phyloP scores from a whole-genome alignment of 2,329 filamentous ascomycete species.

The Ceratocystis cacaofunesta region DNA sequence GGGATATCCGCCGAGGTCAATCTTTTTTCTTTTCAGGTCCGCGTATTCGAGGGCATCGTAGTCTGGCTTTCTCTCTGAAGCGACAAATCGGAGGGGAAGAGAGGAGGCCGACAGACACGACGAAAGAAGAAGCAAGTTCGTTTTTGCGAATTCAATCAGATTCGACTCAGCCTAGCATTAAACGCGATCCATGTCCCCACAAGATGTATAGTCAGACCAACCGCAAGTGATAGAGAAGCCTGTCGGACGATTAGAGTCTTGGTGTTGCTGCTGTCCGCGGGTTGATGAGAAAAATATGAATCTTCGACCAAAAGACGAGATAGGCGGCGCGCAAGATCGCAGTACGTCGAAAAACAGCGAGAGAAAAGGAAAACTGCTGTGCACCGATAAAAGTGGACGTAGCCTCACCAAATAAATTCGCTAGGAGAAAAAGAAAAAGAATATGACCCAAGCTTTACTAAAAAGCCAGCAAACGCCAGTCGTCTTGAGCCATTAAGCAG shows the following conservation, averaged over 20 bases:
- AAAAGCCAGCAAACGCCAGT: background rate
- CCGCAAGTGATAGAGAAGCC: background rate
- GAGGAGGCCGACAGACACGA: background rate
- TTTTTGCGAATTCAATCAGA: background rate
- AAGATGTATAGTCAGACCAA: background rate
- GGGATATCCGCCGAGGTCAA: background rate
- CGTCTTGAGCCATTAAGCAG: background rate
- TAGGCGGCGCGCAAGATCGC: background rate
- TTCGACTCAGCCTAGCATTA: background rate
- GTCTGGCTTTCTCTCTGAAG: background rate
- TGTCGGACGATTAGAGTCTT: background rate
- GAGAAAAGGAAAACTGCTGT: background rate
- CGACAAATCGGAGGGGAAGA: background rate
- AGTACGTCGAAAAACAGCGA: background rate
- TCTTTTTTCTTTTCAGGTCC: background rate
- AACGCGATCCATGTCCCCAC: background rate
- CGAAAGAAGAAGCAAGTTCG: background rate
- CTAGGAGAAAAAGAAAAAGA: background rate
- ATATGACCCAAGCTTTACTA: background rate
- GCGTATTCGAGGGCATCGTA: background rate
- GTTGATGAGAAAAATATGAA: no score
- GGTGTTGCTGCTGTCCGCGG: background rate
- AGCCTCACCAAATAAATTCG: conserved; percentile 2
- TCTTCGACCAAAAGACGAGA: background rate
- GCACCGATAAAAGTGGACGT: background rate